Evolutionary conservation across 2,329 filamentous ascomycete genomes (phyloP).

Genomic region (Aureobasidium sp.): DNA sequence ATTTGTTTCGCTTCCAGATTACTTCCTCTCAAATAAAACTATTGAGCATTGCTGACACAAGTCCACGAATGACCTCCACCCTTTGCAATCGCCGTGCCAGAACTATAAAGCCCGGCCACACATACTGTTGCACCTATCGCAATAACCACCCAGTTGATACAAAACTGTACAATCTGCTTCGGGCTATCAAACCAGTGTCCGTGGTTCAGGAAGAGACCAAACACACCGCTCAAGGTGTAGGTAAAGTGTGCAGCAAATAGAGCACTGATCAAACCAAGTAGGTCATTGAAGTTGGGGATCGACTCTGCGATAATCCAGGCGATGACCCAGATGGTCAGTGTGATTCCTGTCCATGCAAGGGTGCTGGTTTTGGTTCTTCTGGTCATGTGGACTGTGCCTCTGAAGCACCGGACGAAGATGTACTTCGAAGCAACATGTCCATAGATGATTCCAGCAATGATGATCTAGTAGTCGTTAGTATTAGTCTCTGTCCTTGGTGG

Average conservation of each 20-base stretch:
- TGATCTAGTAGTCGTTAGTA: conserved; percentile 36
- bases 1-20: not conserved
- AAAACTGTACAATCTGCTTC: conserved; percentile 32
- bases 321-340: conserved; percentile 48
- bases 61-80: not conserved
- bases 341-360: conserved; percentile 51
- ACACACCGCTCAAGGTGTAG: conserved; percentile 15
- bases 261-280: conserved; percentile 34
- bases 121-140: conserved; percentile 20
- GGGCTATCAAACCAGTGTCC: conserved; percentile 33
- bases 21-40: not conserved
- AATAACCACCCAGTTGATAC: conserved; percentile 34
- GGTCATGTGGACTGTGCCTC: conserved; percentile 43
- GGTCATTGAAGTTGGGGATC: conserved; percentile 10
- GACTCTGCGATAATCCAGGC: conserved; percentile 58
- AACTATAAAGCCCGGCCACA: conserved; percentile 19
- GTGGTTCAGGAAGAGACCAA: conserved; percentile 35
- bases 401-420: conserved; percentile 55
- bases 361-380: conserved; percentile 31
- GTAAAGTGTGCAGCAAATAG: conserved; percentile 58
- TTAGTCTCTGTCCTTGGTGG: not conserved
- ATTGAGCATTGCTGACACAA: not conserved
- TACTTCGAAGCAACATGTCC: conserved; percentile 59
- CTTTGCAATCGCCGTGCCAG: not conserved
- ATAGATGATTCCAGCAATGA: conserved; percentile 64